Evolutionary conservation across 2,329 filamentous ascomycete species (phyloP).

Genomic region (Aspergillus nomiae): DNA sequence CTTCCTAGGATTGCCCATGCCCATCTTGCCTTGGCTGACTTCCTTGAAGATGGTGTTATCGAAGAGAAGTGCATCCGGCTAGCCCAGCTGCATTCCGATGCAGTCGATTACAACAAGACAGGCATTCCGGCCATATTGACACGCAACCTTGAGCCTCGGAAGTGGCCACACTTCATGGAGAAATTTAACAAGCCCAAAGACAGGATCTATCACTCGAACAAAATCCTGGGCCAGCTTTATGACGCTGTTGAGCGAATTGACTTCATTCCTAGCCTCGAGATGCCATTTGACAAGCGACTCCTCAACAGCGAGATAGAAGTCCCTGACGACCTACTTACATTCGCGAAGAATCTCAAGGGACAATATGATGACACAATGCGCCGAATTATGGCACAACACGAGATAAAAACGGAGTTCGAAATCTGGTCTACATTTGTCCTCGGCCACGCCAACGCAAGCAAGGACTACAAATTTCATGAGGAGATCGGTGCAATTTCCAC

Average conservation of each 20-base stretch:
- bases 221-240: constrained; percentile 78
- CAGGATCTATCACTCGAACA: constrained; percentile 65
- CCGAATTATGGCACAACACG: constrained; percentile 81
- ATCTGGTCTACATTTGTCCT: constrained; percentile 86
- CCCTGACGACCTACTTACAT: constrained; percentile 56
- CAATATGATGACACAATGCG: constrained; percentile 77
- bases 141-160: constrained; percentile 58
- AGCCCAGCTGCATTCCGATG: constrained; percentile 80
- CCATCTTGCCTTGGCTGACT: constrained; percentile 78
- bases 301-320: constrained; percentile 61
- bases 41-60: constrained; percentile 62
- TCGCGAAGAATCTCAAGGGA: constrained; percentile 68
- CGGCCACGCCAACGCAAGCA: constrained; percentile 68
- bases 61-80: constrained; percentile 71
- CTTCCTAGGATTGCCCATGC: constrained; percentile 78
- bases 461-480: constrained; percentile 86
- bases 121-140: constrained; percentile 74
- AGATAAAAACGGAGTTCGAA: constrained; percentile 86
- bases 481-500: constrained; percentile 71
- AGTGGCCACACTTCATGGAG: constrained; percentile 88
- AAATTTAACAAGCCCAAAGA: constrained; percentile 54
- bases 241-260: constrained; percentile 70
- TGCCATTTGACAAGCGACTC: constrained; percentile 75
- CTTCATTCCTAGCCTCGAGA: constrained; percentile 72
- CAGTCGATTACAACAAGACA: constrained; percentile 93